These are phyloP conservation scores for Pyronema omphalodes DNA, from an alignment of 495 filamentous ascomycete species.

Conservation along the genomic window DNA sequence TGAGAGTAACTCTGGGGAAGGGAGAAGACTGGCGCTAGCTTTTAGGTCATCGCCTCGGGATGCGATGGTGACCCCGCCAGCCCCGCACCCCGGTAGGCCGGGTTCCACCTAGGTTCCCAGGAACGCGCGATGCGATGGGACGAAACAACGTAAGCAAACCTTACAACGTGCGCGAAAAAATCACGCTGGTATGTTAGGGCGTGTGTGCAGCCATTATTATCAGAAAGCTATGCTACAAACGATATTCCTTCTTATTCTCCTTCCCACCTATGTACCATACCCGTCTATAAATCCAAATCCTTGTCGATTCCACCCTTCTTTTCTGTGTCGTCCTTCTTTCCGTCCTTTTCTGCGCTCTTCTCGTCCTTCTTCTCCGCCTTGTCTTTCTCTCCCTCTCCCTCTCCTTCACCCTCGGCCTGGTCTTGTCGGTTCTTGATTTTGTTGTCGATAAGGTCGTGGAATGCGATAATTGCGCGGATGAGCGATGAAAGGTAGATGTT, in stretches of 20 bases:
- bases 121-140: too few species aligned
- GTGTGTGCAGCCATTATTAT: slow-evolving; percentile 1
- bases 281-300: slow-evolving; percentile 27
- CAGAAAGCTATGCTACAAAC: slow-evolving; percentile 1
- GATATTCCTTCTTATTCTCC: not conserved
- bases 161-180: too few species aligned
- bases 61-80: too few species aligned
- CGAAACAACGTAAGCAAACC: too few species aligned
- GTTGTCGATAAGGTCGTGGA: slow-evolving; percentile 98
- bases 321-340: slow-evolving; percentile 44
- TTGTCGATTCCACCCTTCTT: slow-evolving; percentile 42
- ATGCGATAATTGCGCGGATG: slow-evolving; percentile 94
- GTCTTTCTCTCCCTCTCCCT: slow-evolving; percentile 49
- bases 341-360: slow-evolving; percentile 35
- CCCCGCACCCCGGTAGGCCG: too few species aligned
- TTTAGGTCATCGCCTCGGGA: too few species aligned
- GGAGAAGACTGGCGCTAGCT: too few species aligned
- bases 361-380: slow-evolving; percentile 37
- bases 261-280: not conserved
- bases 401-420: slow-evolving; percentile 73
- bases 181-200: too few species aligned
- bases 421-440: slow-evolving; percentile 98
- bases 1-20: too few species aligned
- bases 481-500: slow-evolving; percentile 89
- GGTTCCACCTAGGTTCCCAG: too few species aligned